phyloP scores from a whole-genome alignment of 2,329 filamentous ascomycete genomes.

The Juglanconis sp. region DNA sequence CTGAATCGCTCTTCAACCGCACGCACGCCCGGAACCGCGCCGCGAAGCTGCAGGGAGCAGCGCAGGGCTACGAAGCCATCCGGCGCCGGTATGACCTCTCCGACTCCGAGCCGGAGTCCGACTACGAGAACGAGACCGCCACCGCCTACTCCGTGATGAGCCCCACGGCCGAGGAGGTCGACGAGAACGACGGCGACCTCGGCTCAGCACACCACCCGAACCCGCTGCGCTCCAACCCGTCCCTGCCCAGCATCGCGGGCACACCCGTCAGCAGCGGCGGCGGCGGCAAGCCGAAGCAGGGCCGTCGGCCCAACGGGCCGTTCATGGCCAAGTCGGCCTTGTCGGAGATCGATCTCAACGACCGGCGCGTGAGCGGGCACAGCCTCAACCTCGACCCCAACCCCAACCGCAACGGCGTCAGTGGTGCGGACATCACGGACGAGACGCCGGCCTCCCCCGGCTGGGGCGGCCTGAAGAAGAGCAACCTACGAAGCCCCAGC shows the following conservation, averaged over 20 bases:
- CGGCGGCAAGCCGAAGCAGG: conserved; percentile 7
- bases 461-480: conserved; percentile 5
- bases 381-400: conserved; percentile 44
- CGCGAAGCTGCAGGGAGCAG: conserved; percentile 31
- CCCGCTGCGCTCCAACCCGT: conserved; percentile 52
- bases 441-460: background rate
- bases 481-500: conserved; percentile 3
- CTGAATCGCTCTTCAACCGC: conserved; percentile 51
- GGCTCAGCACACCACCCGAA: conserved; percentile 41
- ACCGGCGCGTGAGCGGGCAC: conserved; percentile 39
- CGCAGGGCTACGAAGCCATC: conserved; percentile 44
- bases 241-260: conserved; percentile 18
- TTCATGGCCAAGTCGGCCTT: conserved; percentile 33
- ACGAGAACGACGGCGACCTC: conserved; percentile 23
- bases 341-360: conserved; percentile 44
- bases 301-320: conserved; percentile 28
- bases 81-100: conserved; percentile 41
- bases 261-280: conserved; percentile 6
- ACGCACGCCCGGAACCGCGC: conserved; percentile 49
- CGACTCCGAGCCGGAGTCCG: conserved; percentile 38
- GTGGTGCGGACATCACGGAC: conserved; percentile 1
- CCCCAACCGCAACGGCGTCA: conserved; percentile 7
- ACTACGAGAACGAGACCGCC: conserved; percentile 26
- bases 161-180: conserved; percentile 19
- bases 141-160: conserved; percentile 20